A percentile compares a stretch with the other conserved stretches of the same genome.
phyloP scores from a whole-genome alignment of 2,329 filamentous ascomycete species.

The Pseudogymnoascus pannorum region DNA sequence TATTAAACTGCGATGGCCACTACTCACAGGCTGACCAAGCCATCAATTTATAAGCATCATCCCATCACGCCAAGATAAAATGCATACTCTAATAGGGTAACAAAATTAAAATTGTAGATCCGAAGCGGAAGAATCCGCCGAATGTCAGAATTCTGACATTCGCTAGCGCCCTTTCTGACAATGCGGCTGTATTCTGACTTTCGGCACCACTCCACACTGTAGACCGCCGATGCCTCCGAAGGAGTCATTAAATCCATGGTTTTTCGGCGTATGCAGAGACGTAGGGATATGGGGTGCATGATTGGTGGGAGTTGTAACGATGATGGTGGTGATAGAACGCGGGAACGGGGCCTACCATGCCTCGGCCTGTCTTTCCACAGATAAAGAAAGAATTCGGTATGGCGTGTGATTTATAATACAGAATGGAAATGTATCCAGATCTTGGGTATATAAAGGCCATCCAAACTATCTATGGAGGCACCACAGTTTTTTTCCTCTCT shows the following conservation, averaged over 20 bases:
- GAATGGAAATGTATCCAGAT: not conserved
- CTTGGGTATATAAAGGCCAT: not conserved
- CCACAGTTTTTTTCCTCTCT: not conserved
- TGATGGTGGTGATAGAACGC: not conserved
- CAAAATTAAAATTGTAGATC: not conserved
- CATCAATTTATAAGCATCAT: not conserved
- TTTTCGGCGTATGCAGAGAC: not conserved
- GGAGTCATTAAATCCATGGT: not conserved
- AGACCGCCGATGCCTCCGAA: not conserved
- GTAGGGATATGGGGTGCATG: not conserved
- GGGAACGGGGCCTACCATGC: too few relatives aligned
- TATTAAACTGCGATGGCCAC: not conserved
- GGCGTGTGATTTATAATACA: not conserved
- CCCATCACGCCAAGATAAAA: not conserved
- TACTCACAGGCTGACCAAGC: not conserved
- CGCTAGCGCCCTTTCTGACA: constrained; percentile 1
- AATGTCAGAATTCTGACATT: constrained; percentile 6
- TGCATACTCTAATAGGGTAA: not conserved
- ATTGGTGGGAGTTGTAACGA: not conserved
- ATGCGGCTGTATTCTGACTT: constrained; percentile 1
- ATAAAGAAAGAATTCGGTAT: not conserved
- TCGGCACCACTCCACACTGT: not conserved
- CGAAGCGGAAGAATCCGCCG: not conserved
- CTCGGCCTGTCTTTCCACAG: not conserved
- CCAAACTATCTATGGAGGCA: not conserved